Percentiles rank a stretch among this genome's conserved stretches.
These are phyloP conservation scores for Linum usitatissimum DNA, from an alignment of 345 rosid species.

Conservation along the genomic window DNA sequence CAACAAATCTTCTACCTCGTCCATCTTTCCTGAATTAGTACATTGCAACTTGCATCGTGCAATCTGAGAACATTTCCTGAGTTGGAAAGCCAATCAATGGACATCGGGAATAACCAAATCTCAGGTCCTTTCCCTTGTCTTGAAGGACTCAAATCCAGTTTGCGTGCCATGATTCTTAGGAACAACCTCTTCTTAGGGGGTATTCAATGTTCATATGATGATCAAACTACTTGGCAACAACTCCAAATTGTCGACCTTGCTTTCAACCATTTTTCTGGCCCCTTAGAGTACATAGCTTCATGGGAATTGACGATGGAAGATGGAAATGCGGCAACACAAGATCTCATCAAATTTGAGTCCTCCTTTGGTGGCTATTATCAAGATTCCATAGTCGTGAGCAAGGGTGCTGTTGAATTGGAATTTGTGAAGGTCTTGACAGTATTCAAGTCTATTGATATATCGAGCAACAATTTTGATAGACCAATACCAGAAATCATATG, in stretches of 20 bases:
- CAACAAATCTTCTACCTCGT: not conserved
- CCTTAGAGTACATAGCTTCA: not conserved
- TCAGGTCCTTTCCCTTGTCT: constrained; percentile 14
- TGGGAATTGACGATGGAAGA: constrained; percentile 27
- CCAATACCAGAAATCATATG: not conserved
- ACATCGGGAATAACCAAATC: constrained; percentile 15
- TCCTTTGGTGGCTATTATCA: too few species aligned
- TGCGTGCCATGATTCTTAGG: not conserved
- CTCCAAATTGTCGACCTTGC: constrained; percentile 34
- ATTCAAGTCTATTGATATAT: not conserved
- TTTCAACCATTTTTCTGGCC: constrained; percentile 25
- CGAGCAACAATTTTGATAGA: not conserved
- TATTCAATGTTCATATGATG: constrained; percentile 9
- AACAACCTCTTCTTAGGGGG: not conserved
- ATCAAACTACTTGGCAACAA: not conserved
- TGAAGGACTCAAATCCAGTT: not conserved
- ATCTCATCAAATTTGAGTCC: too few species aligned
- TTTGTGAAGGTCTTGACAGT: not conserved
- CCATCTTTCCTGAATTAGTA: not conserved
- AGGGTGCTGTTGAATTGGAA: not conserved
- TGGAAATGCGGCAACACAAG: constrained; percentile 6
- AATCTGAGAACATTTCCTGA: constrained; percentile 20
- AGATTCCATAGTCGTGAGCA: not conserved
- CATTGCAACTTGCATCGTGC: constrained; percentile 38
- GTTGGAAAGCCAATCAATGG: constrained; percentile 11